These are phyloP conservation scores for Beauveria rudraprayagi DNA, from an alignment of 2,329 filamentous ascomycete genomes.

Conservation along the genomic window DNA sequence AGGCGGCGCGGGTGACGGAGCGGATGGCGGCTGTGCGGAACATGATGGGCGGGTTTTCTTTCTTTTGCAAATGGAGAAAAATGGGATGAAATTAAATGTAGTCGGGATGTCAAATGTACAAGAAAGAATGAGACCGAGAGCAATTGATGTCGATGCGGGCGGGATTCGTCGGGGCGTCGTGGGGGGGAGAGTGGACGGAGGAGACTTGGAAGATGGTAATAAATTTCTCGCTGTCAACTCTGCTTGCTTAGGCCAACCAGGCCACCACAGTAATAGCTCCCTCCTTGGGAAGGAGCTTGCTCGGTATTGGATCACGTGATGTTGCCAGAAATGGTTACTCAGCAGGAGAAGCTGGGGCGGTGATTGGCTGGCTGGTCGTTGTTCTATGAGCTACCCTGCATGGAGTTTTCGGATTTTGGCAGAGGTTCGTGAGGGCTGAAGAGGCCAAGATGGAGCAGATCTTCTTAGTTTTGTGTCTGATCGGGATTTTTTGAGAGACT, in stretches of 20 bases:
- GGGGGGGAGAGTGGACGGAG: background rate
- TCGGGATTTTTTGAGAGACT: no score
- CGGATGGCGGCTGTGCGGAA: slow-evolving; percentile 82
- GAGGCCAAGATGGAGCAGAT: no score
- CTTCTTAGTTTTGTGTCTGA: background rate
- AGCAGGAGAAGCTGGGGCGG: background rate
- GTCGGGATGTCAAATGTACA: background rate
- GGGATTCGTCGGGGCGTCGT: slow-evolving; percentile 14
- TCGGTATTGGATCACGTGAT: slow-evolving; percentile 21
- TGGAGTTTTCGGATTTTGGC: background rate
- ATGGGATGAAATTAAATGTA: background rate
- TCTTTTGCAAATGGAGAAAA: background rate
- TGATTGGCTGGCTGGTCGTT: background rate
- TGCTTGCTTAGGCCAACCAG: background rate
- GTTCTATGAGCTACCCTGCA: background rate
- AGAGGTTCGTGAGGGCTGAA: background rate
- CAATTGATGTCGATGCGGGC: slow-evolving; percentile 12
- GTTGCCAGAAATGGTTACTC: slow-evolving; percentile 2
- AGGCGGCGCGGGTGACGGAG: slow-evolving; percentile 60
- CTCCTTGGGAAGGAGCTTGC: background rate
- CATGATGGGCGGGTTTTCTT: slow-evolving; percentile 45
- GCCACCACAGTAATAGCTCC: background rate
- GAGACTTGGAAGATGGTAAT: slow-evolving; percentile 23
- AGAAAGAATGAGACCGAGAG: background rate
- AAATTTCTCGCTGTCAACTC: slow-evolving; percentile 35